These are phyloP conservation scores for Sporodiniella umbellata DNA, from an alignment of 371 early-diverging fungal genomes.

Conservation along the genomic window DNA sequence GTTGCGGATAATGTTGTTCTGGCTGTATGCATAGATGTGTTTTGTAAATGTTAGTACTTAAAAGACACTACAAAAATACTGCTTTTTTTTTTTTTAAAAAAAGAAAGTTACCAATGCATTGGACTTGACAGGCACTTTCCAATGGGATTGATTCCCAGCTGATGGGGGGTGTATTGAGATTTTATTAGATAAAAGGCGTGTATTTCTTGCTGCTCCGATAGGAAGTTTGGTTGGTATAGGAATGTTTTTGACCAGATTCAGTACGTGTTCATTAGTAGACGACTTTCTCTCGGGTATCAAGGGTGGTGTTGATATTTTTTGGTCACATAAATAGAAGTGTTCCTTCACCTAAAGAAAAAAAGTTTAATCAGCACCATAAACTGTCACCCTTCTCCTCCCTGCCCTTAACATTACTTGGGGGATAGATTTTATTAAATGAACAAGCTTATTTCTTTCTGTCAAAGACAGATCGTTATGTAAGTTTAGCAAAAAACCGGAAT, in stretches of 20 bases:
- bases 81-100: too few species aligned
- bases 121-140: too few species aligned
- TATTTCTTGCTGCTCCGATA: neutral
- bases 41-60: too few species aligned
- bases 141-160: too few species aligned
- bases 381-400: neutral
- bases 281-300: conserved; percentile 27
- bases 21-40: too few species aligned
- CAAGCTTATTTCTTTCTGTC: conserved; percentile 23
- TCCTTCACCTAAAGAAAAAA: conserved; percentile 2
- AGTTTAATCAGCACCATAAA: conserved; percentile 1
- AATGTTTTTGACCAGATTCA: conserved; percentile 20
- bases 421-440: conserved; percentile 22
- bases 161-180: too few species aligned
- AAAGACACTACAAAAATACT: too few species aligned
- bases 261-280: conserved; percentile 25
- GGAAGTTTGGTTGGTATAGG: conserved; percentile 13
- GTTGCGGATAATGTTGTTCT: conserved; percentile 12
- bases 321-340: conserved; percentile 1
- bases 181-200: too few species aligned
- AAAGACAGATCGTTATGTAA: conserved; percentile 14
- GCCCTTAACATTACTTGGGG: conserved; percentile 10
- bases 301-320: conserved; percentile 4
- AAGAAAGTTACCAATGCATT: too few species aligned
- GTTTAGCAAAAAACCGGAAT: conserved; percentile 14